phyloP scores from a whole-genome alignment of 2,329 filamentous ascomycete species.

The Cercospora sp. region DNA sequence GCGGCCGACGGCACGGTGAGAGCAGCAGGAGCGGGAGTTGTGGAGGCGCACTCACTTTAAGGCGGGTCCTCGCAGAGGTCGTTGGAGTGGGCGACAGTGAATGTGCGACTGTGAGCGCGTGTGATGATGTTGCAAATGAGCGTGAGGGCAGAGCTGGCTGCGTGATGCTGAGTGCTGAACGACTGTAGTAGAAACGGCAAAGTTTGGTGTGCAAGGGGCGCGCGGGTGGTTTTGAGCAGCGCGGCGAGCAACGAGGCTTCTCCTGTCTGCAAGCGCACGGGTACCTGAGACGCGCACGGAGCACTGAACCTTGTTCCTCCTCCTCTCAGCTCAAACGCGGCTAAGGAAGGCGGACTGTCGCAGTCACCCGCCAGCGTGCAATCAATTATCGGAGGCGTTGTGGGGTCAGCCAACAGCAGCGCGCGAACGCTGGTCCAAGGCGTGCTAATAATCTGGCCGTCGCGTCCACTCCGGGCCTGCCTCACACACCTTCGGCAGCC shows the following conservation, averaged over 20 bases:
- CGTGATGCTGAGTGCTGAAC: slow-evolving; percentile 1
- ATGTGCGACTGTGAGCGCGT: slow-evolving; percentile 23
- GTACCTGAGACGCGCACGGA: slow-evolving; percentile 6
- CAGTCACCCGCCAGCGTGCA: background rate
- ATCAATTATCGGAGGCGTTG: background rate
- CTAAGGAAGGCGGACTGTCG: background rate
- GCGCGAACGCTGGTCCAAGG: background rate
- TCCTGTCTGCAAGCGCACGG: slow-evolving; percentile 14
- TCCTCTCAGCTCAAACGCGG: background rate
- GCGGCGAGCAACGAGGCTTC: background rate
- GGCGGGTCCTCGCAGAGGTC: slow-evolving; percentile 19
- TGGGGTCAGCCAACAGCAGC: slow-evolving; percentile 6
- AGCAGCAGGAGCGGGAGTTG: too few species aligned
- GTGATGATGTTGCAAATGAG: slow-evolving; percentile 15
- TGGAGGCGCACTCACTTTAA: background rate
- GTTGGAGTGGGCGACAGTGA: slow-evolving; percentile 11
- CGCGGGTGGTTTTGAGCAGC: background rate
- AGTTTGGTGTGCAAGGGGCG: background rate
- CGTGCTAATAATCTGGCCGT: background rate
- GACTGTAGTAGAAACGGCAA: background rate
- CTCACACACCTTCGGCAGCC: background rate
- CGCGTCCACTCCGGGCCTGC: background rate
- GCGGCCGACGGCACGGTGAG: background rate
- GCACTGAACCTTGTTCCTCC: background rate
- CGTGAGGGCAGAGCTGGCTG: slow-evolving; percentile 24